Percentiles rank a stretch among this genome's conserved stretches.
These are phyloP conservation scores for Cladophialophora exuberans DNA, from an alignment of 2,329 filamentous ascomycete species.

Conservation along the genomic window DNA sequence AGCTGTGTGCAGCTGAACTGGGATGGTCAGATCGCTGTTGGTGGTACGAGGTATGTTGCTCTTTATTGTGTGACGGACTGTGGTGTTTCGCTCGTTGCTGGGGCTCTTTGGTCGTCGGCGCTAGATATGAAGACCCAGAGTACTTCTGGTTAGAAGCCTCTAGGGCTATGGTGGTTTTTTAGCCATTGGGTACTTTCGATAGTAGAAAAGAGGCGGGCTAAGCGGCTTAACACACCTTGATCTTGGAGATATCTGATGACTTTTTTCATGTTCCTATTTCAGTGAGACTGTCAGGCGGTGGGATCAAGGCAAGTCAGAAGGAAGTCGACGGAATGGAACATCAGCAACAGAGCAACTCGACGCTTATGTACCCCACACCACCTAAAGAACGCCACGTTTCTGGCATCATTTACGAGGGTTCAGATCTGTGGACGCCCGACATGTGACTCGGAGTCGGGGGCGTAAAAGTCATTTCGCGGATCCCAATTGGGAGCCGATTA, in stretches of 20 bases:
- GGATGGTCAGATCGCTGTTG: conserved; percentile 8
- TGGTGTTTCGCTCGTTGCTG: conserved; percentile 20
- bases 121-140: conserved; percentile 23
- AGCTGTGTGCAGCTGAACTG: conserved; percentile 8
- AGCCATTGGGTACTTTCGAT: background rate
- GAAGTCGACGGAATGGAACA: too few relatives aligned
- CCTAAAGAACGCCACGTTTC: too few relatives aligned
- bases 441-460: too few relatives aligned
- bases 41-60: conserved; percentile 12
- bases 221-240: conserved; percentile 26
- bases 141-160: conserved; percentile 27
- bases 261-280: conserved; percentile 25
- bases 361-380: too few relatives aligned
- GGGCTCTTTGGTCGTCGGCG: conserved; percentile 25
- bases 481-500: conserved; percentile 8
- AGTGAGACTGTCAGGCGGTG: too few relatives aligned
- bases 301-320: too few relatives aligned
- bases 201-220: too few relatives aligned
- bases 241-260: conserved; percentile 30
- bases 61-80: conserved; percentile 4
- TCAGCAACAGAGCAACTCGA: too few relatives aligned
- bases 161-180: conserved; percentile 13
- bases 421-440: too few relatives aligned
- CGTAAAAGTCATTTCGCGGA: too few relatives aligned
- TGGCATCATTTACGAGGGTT: too few relatives aligned